Evolutionary conservation across 2,329 filamentous ascomycete species (phyloP).

Genomic region (Hirsutella rhossiliensis): DNA sequence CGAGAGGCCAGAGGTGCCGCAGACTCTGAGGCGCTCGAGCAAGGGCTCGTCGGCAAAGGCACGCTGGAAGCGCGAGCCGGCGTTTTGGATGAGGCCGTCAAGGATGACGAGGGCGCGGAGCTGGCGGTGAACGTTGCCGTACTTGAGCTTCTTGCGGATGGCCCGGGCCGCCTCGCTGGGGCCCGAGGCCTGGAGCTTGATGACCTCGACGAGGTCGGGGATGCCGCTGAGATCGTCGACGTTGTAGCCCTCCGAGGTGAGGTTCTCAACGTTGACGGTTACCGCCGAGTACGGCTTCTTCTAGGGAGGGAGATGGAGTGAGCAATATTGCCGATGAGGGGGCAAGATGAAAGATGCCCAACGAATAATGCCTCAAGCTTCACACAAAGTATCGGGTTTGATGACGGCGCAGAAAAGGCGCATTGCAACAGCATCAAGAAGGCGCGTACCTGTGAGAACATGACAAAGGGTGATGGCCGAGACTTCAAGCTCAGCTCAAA

Average conservation of each 20-base stretch:
- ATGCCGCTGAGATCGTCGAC: conserved; percentile 88
- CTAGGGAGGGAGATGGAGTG: conserved; percentile 5
- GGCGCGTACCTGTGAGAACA: not conserved
- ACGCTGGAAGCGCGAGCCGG: conserved; percentile 74
- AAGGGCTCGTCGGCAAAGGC: conserved; percentile 83
- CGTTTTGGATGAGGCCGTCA: conserved; percentile 91
- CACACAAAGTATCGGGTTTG: too few relatives aligned
- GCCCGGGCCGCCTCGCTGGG: conserved; percentile 84
- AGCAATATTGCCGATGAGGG: not conserved
- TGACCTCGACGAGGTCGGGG: conserved; percentile 86
- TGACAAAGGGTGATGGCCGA: not conserved
- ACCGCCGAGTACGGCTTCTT: conserved; percentile 84
- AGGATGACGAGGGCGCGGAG: conserved; percentile 78
- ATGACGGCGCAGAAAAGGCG: not conserved
- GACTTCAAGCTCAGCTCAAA: not conserved
- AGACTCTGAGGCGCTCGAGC: conserved; percentile 79
- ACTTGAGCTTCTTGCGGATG: conserved; percentile 96
- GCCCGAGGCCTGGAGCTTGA: conserved; percentile 77
- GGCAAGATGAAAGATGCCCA: too few relatives aligned
- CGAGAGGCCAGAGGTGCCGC: conserved; percentile 73
- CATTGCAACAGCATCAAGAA: not conserved
- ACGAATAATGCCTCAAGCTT: too few relatives aligned
- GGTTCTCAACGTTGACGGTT: conserved; percentile 80
- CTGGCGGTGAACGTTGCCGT: conserved; percentile 88
- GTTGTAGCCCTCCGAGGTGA: conserved; percentile 81